A percentile compares a stretch with the other conserved stretches of the same genome.
Conservation (phyloP, 2,329 filamentous ascomycete species). For the Colletotrichum karsti region DNA sequence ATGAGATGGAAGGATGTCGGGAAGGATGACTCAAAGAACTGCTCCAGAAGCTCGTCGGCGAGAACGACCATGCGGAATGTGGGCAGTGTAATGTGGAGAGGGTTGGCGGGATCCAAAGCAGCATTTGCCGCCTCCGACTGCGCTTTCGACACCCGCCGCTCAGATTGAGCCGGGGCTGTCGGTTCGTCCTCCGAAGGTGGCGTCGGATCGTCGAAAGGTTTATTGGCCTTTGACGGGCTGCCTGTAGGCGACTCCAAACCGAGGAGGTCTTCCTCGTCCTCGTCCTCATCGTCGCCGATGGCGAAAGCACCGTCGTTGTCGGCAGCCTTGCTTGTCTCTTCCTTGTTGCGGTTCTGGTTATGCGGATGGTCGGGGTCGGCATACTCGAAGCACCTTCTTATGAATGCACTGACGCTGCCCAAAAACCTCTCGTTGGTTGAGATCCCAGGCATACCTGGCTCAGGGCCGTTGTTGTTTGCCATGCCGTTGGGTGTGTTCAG, state of each 20-base stretch:
- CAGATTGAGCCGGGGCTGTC: slow-evolving; percentile 26
- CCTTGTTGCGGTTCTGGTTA: slow-evolving; percentile 55
- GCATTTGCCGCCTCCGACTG: slow-evolving; percentile 84
- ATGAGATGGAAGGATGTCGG: slow-evolving; percentile 91
- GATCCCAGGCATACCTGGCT: slow-evolving; percentile 55
- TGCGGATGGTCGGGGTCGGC: slow-evolving; percentile 88
- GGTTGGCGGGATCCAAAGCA: slow-evolving; percentile 91
- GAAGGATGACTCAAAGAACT: slow-evolving; percentile 97
- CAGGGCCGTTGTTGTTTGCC: slow-evolving; percentile 41
- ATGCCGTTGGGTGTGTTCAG: slow-evolving; percentile 60
- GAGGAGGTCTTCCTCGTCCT: slow-evolving; percentile 71
- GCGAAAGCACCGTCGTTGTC: slow-evolving; percentile 66
- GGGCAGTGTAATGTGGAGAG: slow-evolving; percentile 92
- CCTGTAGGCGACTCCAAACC: slow-evolving; percentile 60
- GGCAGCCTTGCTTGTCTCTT: slow-evolving; percentile 34
- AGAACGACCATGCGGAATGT: slow-evolving; percentile 99
- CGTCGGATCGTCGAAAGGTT: slow-evolving; percentile 33
- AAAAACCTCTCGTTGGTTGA: slow-evolving; percentile 88
- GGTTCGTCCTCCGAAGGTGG: slow-evolving; percentile 29
- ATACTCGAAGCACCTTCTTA: slow-evolving; percentile 96
- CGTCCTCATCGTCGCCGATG: slow-evolving; percentile 79
- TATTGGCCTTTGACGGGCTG: slow-evolving; percentile 53
- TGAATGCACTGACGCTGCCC: slow-evolving; percentile 94
- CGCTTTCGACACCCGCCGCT: slow-evolving; percentile 64
- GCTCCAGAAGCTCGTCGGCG: slow-evolving; percentile 92